Percentiles rank a stretch among this genome's conserved stretches.
phyloP scores from a whole-genome alignment of 306 rosid genomes.

The Cicer judaicum region DNA sequence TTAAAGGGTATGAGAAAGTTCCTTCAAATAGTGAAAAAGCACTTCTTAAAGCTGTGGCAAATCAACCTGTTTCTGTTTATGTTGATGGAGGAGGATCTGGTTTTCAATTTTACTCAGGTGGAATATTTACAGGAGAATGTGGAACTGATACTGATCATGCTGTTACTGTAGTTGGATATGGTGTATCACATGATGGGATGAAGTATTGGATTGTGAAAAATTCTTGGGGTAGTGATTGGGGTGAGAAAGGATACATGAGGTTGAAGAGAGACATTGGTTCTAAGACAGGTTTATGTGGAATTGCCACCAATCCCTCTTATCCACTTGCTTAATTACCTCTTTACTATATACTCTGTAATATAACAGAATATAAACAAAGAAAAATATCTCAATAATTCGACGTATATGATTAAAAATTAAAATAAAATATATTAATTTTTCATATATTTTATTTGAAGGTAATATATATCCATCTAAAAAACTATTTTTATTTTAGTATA shows the following conservation, averaged over 20 bases:
- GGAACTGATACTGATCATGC: neutral
- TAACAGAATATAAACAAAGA: too few species aligned
- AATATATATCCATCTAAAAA: neutral
- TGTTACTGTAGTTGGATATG: conserved; percentile 32
- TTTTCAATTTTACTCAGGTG: conserved; percentile 41
- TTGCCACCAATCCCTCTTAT: conserved; percentile 24
- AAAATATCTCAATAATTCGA: too few species aligned
- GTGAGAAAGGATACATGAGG: conserved; percentile 54
- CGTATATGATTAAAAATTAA: too few species aligned
- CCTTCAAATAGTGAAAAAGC: conserved; percentile 23
- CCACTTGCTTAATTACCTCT: conserved; percentile 20
- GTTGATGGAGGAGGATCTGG: conserved; percentile 1
- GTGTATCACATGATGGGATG: neutral
- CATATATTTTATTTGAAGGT: too few species aligned
- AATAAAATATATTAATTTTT: too few species aligned
- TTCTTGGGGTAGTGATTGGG: conserved; percentile 51
- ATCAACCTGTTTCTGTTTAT: conserved; percentile 42
- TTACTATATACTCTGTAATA: neutral
- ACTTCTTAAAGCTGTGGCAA: conserved; percentile 17
- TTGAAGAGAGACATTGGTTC: conserved; percentile 11
- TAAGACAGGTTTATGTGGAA: conserved; percentile 36
- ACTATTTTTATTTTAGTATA: neutral
- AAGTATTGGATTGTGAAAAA: conserved; percentile 47
- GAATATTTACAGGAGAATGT: conserved; percentile 32
- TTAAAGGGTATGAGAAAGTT: conserved; percentile 41